Base-by-base conservation (phyloP, 2,329 filamentous ascomycete species). In the Ophiostoma novo-ulmi region DNA sequence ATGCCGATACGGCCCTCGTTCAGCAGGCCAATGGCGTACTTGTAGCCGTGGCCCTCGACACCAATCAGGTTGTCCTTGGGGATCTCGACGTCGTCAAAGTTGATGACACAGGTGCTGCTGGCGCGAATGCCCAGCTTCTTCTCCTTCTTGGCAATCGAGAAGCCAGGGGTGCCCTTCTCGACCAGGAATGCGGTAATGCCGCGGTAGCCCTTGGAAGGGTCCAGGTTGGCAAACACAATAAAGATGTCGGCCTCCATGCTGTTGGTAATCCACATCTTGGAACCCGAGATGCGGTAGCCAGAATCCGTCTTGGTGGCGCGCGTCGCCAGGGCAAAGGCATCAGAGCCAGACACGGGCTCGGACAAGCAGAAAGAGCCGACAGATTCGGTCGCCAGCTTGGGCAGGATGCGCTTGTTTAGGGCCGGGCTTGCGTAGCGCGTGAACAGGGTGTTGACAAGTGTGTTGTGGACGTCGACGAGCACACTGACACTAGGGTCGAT, bases 241-340 rank as follows among this genome's bases (percentile, higher is more conserved):
- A 97, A 99, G 83, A 98, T 90, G 72, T 89, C 89, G 26, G 95
- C 91, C 82, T 99, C 95, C 83, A 94, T 89, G 68, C 91, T 91
- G 85, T 99, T 99, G 74, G 95, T 99, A 81, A 99, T 99, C 95
- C 95, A 99, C 95, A 99, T 99, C 87, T 99, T 99, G 80, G 88
- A 89, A 68, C 95, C 95, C 73, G 88, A 91, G 80, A 99, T 91
- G 81, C 86, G 89, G 84, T 94, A 99, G 44, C 94, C 93, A 74
- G 89, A 86, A 31, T 88, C 85, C 0, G 92, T 95, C 84, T 94
- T 92, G 71, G 88, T 89, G 63, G 95, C 95, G 80, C 92, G 94
- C 71, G 95, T 98, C 75, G 93, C 91, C 74, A 99, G 85, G 0
- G 96, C 96, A 78, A 99, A 99, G 58, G 95, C 95, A 78, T 99